Conservation (phyloP, 345 rosid species). For the Cochlearia excelsa region DNA sequence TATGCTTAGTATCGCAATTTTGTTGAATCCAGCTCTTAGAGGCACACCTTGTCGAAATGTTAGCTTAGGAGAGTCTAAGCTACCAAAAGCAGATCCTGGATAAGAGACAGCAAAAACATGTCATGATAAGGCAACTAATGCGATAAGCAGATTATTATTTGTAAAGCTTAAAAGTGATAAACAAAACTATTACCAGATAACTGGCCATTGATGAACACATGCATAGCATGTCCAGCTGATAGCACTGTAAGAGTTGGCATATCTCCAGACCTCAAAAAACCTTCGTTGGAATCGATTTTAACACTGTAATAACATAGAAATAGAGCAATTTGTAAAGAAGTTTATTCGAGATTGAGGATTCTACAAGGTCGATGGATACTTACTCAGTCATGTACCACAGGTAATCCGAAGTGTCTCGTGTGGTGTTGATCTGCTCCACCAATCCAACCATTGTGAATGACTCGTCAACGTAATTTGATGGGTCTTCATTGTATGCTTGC, state of each 20-base stretch:
- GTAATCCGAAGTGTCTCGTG: constrained; percentile 84
- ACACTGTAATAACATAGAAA: constrained; percentile 37
- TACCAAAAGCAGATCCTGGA: constrained; percentile 87
- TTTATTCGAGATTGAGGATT: constrained; percentile 2
- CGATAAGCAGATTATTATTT: constrained; percentile 1
- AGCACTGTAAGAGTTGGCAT: constrained; percentile 58
- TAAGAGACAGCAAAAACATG: constrained; percentile 16
- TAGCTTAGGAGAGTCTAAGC: constrained; percentile 85
- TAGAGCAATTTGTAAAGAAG: constrained; percentile 4
- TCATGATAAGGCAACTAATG: constrained; percentile 8
- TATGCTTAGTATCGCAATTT: constrained; percentile 75
- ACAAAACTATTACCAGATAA: constrained; percentile 52
- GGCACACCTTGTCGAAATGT: constrained; percentile 64
- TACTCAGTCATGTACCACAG: constrained; percentile 98
- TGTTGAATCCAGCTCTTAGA: constrained; percentile 82
- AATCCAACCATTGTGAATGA: constrained; percentile 79
- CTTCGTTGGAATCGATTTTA: constrained; percentile 48
- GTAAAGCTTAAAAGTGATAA: constrained; percentile 4
- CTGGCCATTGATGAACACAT: constrained; percentile 81
- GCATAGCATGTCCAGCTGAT: constrained; percentile 96
- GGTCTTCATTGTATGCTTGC: constrained; percentile 85
- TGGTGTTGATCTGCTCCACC: constrained; percentile 93
- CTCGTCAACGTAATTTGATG: constrained; percentile 57
- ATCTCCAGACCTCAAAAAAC: constrained; percentile 53
- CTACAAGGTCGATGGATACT: constrained; percentile 37